Evolutionary conservation across 2,329 filamentous ascomycete genomes (phyloP).

Genomic region (Calonectria multiphialidica): DNA sequence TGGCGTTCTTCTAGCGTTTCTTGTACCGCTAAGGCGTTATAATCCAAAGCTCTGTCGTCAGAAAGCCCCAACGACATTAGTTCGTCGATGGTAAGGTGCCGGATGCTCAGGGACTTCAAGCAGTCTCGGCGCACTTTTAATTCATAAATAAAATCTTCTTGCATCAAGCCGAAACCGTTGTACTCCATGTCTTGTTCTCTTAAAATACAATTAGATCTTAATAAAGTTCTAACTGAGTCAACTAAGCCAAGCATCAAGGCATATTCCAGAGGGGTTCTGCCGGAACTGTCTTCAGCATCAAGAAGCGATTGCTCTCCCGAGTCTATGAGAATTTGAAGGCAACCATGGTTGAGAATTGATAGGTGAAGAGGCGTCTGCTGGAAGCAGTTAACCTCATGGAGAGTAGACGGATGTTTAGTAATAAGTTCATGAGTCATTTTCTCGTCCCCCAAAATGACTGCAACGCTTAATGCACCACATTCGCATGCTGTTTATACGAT

Average conservation of each 20-base stretch:
- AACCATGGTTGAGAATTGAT: not conserved
- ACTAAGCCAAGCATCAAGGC: not conserved
- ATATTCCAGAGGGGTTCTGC: not conserved
- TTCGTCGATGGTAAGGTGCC: not conserved
- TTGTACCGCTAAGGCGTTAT: not conserved
- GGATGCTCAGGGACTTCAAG: not conserved
- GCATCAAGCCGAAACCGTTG: rapidly evolving
- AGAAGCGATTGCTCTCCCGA: not conserved
- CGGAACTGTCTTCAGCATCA: not conserved
- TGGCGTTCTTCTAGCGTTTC: not conserved
- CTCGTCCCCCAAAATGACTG: not conserved
- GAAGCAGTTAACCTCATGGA: not conserved
- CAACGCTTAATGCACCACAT: not conserved
- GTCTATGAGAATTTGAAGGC: not conserved
- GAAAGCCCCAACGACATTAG: not conserved
- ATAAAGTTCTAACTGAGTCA: not conserved
- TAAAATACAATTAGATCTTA: not conserved
- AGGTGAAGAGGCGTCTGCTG: not conserved
- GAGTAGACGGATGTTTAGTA: not conserved
- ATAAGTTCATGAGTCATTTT: not conserved
- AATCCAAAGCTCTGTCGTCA: not conserved
- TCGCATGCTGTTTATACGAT: not conserved
- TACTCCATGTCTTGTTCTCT: rapidly evolving
- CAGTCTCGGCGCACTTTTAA: not conserved
- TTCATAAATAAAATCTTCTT: not conserved